Evolutionary conservation across 2,329 filamentous ascomycete genomes (phyloP), one percentile per base, ranked within the genome.

Genomic region (Monilinia polystroma): DNA sequence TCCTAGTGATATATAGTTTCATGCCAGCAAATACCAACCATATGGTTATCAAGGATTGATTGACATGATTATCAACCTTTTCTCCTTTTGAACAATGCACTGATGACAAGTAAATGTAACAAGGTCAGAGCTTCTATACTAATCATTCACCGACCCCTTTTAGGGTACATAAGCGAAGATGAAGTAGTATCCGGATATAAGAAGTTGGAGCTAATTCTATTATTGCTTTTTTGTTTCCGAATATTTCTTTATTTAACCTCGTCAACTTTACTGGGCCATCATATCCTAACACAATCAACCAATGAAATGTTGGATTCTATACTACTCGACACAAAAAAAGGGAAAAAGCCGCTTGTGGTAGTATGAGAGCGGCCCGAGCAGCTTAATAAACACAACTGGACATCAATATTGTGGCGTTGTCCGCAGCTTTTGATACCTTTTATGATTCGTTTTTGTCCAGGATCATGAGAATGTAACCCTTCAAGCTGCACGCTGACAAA

Each of bases 401-500:
- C 29, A 29, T 29, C 4, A 29, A 29, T 4, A 29, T 29, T 29
- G 32, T 5, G 32, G 32, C 7, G 32, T 6, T 5, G 5, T 35
- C 32, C 32, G 7, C 7, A 35, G 32, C 32, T 6, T 6, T 35
- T 35, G 32, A 35, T 35, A 35, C 32, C 5, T 35, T 35, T 7
- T 35, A 35, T 35, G 32, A 35, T 35, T 35, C 4, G 32, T 35
- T 18, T 43, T 43, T 18, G 38, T 18, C 14, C 56, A 29, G 10
- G 23, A 32, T 20, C 6, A 7, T 29, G 3, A 16, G 10, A 12
- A 43, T 14, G 41, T 32, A 29, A 5, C 26, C 18, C 26, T 10
- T 14, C 16, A 32, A 12, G n/a, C 56, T 58, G 41, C 23, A 59
- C 14, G 41, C 18, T 59, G 56, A 59, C 56, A 59, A 59, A 59